Conservation (phyloP, 2,329 filamentous ascomycete species). For the Cladosporium sp. region DNA sequence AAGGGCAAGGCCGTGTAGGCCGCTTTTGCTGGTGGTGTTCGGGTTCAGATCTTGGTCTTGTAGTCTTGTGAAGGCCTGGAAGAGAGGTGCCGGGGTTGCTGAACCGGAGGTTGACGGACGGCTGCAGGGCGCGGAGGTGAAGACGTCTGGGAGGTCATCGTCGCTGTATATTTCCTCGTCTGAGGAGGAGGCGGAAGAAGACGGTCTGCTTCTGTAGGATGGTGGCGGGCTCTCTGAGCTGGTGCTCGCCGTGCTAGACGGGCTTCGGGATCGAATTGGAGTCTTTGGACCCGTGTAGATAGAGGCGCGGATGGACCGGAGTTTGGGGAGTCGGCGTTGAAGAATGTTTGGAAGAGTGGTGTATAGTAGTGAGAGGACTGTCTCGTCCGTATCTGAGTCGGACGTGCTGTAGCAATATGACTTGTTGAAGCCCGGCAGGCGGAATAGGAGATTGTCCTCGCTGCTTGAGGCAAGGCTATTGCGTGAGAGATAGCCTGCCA, state of each 20-base stretch:
- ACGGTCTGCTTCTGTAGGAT: not conserved
- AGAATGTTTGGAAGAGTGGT: slow-evolving; percentile 6
- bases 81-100: not conserved
- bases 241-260: not conserved
- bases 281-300: slow-evolving; percentile 1
- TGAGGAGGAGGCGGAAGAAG: not conserved
- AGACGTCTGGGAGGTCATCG: not conserved
- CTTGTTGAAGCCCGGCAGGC: not conserved
- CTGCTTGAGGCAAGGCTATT: not conserved
- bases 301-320: slow-evolving; percentile 9
- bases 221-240: slow-evolving; percentile 9
- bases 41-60: not conserved
- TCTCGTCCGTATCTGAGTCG: not conserved
- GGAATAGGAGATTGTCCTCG: not conserved
- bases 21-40: slow-evolving; percentile 1
- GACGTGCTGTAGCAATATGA: not conserved
- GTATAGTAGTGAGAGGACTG: slow-evolving; percentile 7
- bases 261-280: not conserved
- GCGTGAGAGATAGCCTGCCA: not conserved
- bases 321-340: slow-evolving; percentile 2
- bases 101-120: slow-evolving; percentile 7
- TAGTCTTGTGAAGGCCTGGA: not conserved
- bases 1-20: not conserved
- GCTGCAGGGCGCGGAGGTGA: slow-evolving; percentile 7
- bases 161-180: slow-evolving; percentile 4